These are phyloP conservation scores for Excoecaria cochinchinensis DNA, from an alignment of 345 rosid species.

Conservation along the genomic window DNA sequence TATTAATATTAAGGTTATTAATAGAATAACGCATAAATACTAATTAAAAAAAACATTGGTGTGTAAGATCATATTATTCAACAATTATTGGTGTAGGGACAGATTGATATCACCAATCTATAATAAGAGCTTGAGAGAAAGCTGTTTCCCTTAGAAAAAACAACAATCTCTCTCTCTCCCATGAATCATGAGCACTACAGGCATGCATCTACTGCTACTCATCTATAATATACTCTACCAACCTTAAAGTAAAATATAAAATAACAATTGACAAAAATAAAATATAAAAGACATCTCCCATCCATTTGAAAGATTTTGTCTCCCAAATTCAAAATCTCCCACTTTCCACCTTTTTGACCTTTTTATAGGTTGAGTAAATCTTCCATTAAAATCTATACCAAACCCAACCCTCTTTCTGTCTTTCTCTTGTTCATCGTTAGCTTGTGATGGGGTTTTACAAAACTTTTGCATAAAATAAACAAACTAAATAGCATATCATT, in stretches of 20 bases:
- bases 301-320: slow-evolving; percentile 48
- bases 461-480: not conserved
- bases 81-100: slow-evolving; percentile 68
- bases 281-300: not conserved
- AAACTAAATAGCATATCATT: not conserved
- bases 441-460: not conserved
- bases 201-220: slow-evolving; percentile 29
- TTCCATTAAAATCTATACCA: slow-evolving; percentile 12
- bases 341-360: slow-evolving; percentile 14
- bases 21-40: too few species aligned
- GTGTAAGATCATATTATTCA: slow-evolving; percentile 46
- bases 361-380: slow-evolving; percentile 12
- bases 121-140: slow-evolving; percentile 52
- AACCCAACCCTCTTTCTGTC: slow-evolving; percentile 10
- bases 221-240: slow-evolving; percentile 18
- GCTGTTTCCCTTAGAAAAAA: slow-evolving; percentile 62
- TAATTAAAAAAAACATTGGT: not conserved
- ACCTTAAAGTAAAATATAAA: slow-evolving; percentile 29
- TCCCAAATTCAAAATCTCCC: slow-evolving; percentile 37
- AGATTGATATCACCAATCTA: slow-evolving; percentile 26
- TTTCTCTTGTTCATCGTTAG: not conserved
- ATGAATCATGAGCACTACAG: slow-evolving; percentile 32
- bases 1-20: too few species aligned
- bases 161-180: slow-evolving; percentile 6
- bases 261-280: not conserved